Conservation (phyloP, 2,329 filamentous ascomycete species). For the Exophiala oligosperma region DNA sequence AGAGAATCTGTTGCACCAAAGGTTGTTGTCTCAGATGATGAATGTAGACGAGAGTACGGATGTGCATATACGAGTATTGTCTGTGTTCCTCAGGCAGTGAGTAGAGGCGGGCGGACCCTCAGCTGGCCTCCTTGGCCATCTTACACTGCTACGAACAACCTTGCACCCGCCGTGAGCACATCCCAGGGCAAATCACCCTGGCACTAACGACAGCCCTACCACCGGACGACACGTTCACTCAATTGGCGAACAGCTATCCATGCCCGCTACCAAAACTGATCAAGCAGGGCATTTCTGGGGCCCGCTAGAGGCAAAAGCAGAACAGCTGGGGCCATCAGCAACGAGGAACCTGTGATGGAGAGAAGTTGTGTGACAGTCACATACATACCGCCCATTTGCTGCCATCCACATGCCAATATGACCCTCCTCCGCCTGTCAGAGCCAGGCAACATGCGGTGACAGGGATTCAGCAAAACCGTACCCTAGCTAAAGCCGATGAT, state of each 20-base stretch:
- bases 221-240: neutral
- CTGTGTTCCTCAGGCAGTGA: too few relatives aligned
- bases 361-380: conserved; percentile 9
- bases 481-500: neutral
- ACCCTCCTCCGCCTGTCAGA: conserved; percentile 20
- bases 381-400: conserved; percentile 23
- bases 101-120: neutral
- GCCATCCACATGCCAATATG: conserved; percentile 6
- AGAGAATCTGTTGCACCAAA: neutral
- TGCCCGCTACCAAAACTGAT: neutral
- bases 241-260: conserved; percentile 1
- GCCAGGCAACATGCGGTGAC: conserved; percentile 23
- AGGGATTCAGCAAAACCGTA: neutral
- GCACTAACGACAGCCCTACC: conserved; percentile 1
- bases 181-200: neutral
- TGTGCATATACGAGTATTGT: too few relatives aligned
- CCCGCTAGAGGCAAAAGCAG: neutral
- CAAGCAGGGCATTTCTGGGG: neutral
- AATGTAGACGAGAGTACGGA: neutral
- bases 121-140: neutral
- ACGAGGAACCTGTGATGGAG: conserved; percentile 6
- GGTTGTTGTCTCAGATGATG: neutral
- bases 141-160: neutral
- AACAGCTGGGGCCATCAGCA: neutral
- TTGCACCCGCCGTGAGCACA: neutral